Evolutionary conservation across 208 protist genomes (phyloP).

Genomic region (Vickermania ingenoplastis): DNA sequence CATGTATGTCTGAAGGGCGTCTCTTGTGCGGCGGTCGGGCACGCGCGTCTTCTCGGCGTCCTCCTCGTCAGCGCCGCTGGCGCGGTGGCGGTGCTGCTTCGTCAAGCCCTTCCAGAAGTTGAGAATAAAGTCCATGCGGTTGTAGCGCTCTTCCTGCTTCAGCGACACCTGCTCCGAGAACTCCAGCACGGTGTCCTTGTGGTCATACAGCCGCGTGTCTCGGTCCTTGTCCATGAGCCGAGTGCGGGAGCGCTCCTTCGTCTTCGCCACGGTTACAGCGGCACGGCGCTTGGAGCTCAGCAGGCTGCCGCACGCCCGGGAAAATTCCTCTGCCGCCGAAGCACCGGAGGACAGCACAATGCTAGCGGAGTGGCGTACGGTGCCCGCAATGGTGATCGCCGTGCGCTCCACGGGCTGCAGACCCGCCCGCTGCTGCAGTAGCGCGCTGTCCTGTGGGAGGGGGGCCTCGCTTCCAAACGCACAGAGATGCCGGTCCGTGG

Average conservation of each 20-base stretch:
- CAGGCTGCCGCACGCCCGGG: slow-evolving; percentile 34
- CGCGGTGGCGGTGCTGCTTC: slow-evolving; percentile 28
- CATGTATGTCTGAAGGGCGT: too few species aligned
- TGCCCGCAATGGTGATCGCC: slow-evolving; percentile 29
- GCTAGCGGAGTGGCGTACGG: background rate
- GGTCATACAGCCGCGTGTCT: background rate
- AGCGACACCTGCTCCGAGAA: background rate
- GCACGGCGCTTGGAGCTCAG: slow-evolving; percentile 20
- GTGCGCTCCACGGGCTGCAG: slow-evolving; percentile 30
- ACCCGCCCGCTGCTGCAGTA: background rate
- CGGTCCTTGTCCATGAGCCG: slow-evolving; percentile 7
- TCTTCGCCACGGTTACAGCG: slow-evolving; percentile 5
- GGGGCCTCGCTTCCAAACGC: slow-evolving; percentile 34
- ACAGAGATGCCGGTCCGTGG: slow-evolving; percentile 36
- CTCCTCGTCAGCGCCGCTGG: too few species aligned
- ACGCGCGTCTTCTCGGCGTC: too few species aligned
- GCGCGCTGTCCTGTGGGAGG: slow-evolving; percentile 14
- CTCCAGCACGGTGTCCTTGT: background rate
- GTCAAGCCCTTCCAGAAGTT: slow-evolving; percentile 57
- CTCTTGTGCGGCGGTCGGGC: too few species aligned
- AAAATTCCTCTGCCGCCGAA: slow-evolving; percentile 32
- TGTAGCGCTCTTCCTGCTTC: background rate
- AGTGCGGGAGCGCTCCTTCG: background rate
- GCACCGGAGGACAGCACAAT: slow-evolving; percentile 9
- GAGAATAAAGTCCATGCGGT: slow-evolving; percentile 41